Percentiles rank a stretch among this genome's conserved stretches.
Evolutionary conservation across 129 eudicot species (phyloP).

Genomic region (Escallonia rubra): DNA sequence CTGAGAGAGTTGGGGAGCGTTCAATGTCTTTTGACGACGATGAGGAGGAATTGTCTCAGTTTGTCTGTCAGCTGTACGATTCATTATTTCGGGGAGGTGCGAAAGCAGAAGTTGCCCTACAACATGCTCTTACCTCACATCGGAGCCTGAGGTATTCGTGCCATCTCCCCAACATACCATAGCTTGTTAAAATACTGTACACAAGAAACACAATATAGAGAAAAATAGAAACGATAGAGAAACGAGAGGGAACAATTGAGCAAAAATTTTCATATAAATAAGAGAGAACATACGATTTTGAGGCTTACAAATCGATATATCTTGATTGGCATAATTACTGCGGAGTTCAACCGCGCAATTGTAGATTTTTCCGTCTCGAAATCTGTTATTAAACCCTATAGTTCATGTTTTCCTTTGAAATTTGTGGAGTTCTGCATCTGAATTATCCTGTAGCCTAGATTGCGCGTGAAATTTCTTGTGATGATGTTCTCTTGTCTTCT

Average conservation of each 20-base stretch:
- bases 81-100: slow-evolving; percentile 61
- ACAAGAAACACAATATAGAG: slow-evolving; percentile 15
- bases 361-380: too few relatives aligned
- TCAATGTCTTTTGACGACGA: slow-evolving; percentile 58
- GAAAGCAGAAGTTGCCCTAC: slow-evolving; percentile 65
- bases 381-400: too few relatives aligned
- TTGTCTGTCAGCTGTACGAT: slow-evolving; percentile 67
- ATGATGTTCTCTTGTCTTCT: too few relatives aligned
- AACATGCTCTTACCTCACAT: slow-evolving; percentile 66
- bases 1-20: slow-evolving; percentile 52
- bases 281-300: slow-evolving; percentile 31
- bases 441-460: too few relatives aligned
- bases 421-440: too few relatives aligned
- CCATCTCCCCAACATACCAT: slow-evolving; percentile 67
- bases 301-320: slow-evolving; percentile 20
- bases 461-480: too few relatives aligned
- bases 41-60: slow-evolving; percentile 77
- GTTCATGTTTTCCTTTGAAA: too few relatives aligned
- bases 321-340: slow-evolving; percentile 1
- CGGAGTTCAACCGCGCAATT: not conserved
- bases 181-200: slow-evolving; percentile 23
- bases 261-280: slow-evolving; percentile 3
- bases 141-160: slow-evolving; percentile 65
- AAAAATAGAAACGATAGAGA: too few relatives aligned
- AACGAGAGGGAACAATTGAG: slow-evolving; percentile 3